Conservation (phyloP, 352 stramenopile genomes). For the Phytophthora hibernalis region DNA sequence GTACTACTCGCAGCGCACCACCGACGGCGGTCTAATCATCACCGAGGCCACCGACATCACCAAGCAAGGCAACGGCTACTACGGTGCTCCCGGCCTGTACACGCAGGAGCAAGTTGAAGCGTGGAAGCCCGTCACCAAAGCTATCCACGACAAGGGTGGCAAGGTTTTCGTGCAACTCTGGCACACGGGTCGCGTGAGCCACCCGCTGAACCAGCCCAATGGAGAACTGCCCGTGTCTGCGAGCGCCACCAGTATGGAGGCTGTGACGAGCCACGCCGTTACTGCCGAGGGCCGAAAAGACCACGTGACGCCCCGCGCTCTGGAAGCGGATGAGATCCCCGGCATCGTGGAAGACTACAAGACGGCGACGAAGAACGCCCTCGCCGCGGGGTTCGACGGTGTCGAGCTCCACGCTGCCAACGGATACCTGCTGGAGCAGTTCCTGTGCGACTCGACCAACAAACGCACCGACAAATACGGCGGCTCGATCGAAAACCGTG, state of each 20-base stretch:
- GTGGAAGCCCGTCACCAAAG: constrained; percentile 64
- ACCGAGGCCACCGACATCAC: constrained; percentile 59
- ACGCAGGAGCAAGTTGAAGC: constrained; percentile 49
- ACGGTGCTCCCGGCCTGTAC: constrained; percentile 52
- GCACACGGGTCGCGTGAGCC: constrained; percentile 73
- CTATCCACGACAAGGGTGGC: constrained; percentile 74
- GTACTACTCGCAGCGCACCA: constrained; percentile 61
- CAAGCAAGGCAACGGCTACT: constrained; percentile 40
- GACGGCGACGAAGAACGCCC: constrained; percentile 57
- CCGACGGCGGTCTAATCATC: constrained; percentile 57
- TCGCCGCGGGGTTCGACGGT: constrained; percentile 90
- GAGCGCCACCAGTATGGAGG: constrained; percentile 36
- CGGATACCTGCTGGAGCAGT: constrained; percentile 92
- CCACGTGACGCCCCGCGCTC: constrained; percentile 54
- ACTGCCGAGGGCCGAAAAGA: constrained; percentile 43
- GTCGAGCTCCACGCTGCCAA: constrained; percentile 91
- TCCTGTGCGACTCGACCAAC: constrained; percentile 82
- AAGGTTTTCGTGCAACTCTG: constrained; percentile 83
- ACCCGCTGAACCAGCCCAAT: constrained; percentile 59
- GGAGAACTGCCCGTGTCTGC: constrained; percentile 55
- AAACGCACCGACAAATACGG: constrained; percentile 83
- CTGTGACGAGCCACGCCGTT: constrained; percentile 37
- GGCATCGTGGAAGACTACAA: constrained; percentile 73
- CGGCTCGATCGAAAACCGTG: constrained; percentile 80
- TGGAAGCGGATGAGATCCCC: constrained; percentile 78